phyloP scores from a whole-genome alignment of 805 yeast species.

The Cyberlindnera euphorbiae region DNA sequence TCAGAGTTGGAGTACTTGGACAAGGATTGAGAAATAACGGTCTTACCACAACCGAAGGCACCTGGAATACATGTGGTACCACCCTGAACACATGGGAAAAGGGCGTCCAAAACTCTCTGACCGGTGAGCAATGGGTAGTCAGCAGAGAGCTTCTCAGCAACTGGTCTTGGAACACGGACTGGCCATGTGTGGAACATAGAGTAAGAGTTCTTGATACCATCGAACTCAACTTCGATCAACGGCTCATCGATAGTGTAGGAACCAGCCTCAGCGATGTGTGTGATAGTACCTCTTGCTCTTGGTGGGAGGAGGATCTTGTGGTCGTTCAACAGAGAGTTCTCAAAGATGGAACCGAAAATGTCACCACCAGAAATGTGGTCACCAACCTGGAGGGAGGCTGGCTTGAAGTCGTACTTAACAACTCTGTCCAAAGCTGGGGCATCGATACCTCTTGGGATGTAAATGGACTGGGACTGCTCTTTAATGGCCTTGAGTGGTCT shows the following conservation, averaged over 20 bases:
- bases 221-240: constrained; percentile 89
- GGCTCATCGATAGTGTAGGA: constrained; percentile 88
- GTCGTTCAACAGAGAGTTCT: constrained; percentile 86
- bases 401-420: constrained; percentile 80
- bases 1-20: constrained; percentile 98
- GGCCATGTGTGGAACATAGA: constrained; percentile 99
- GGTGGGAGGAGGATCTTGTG: constrained; percentile 97
- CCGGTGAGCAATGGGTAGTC: constrained; percentile 96
- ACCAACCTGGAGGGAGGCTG: constrained; percentile 76
- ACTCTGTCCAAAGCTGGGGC: constrained; percentile 91
- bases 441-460: constrained; percentile 98
- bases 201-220: constrained; percentile 74
- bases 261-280: constrained; percentile 84
- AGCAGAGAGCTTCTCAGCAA: constrained; percentile 88
- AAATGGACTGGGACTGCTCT: constrained; percentile 83
- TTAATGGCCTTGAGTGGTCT: constrained; percentile 95
- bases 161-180: constrained; percentile 99
- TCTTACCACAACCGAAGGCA: constrained; percentile 99
- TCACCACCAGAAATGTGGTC: constrained; percentile 99
- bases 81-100: constrained; percentile 99
- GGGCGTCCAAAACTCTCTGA: constrained; percentile 96
- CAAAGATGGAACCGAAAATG: constrained; percentile 88
- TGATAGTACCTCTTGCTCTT: constrained; percentile 96
- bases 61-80: constrained; percentile 99
- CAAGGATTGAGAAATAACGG: constrained; percentile 95